Base-by-base conservation (phyloP, 805 yeast species). In the Candida bentonensis region DNA sequence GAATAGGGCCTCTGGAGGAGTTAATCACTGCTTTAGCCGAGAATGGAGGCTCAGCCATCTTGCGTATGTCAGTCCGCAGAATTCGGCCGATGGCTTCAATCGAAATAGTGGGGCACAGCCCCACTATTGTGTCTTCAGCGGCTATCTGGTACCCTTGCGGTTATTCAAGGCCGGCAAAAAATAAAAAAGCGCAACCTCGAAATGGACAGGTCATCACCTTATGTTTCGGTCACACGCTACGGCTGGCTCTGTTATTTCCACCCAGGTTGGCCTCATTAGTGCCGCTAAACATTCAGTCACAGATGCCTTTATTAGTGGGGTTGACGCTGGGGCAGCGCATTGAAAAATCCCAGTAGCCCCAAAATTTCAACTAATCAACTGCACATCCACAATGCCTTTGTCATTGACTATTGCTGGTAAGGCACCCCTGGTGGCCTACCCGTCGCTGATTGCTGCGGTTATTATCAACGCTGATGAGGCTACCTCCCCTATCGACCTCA, bases 351-450 rank as follows among this genome's bases (percentile, higher is more conserved):
- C 40, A 13, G 15, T 21, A n/a, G 21, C 22, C 11, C 40, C 17
- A 25, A 28, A 22, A 22, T 42, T 27, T 42, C 40, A 33, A 17
- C 13, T 17, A 30, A 5, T 15, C 39, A 30, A 30, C 39, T 30
- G 13, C n/a, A 17, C 20, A 15, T 4, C 26, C 23, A 42, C 34
- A 5, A 46, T 21, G 39, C 7, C 42, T 25, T 11, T 17, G 25
- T 52, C 51, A 44, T 68, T 88, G 49, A 71, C 78, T 46, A 65
- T 88, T 51, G 95, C 95, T 47, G 86, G 84, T 45, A 88, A 86
- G 69, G 94, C 95, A 3, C 84, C 84, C 17, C 70, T 74, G 42
- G 80, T 84, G 46, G 92, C 89, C 23, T 89, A 85, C 60, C 74
- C 84, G 3, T 76, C 78, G 15, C 65, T 87, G 49, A 77, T 84